Base-by-base conservation (phyloP, 2,329 filamentous ascomycete species). In the Sporothrix variecibatus region DNA sequence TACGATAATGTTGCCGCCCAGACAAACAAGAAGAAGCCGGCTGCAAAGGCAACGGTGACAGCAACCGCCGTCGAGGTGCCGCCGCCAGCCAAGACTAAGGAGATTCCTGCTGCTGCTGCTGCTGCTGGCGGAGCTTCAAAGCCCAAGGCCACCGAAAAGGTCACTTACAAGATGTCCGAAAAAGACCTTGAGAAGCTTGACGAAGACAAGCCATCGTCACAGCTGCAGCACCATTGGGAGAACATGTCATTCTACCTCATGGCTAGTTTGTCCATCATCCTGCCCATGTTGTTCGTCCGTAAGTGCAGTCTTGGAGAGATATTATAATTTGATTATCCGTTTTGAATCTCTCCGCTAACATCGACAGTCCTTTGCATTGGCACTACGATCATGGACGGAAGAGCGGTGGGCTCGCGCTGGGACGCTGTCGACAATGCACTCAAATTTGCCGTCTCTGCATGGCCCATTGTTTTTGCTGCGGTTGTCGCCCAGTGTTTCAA, bases 391-490 rank as follows among this genome's bases (percentile, higher is more conserved):
- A 58, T 58, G 53, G 15, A 58, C 9, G 53, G 53, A 23, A 58
- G 72, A 7, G 20, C 71, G 1, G 71, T 68, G 15, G 62, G 60
- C 6, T 74, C 73, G 0, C 26, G 3, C 26, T 75, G 73, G 71
- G 34, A 31, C 15, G 26, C 43, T 2, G n/a, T 73, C 8, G n/a
- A 31, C 11, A 64, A 75, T n/a, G 60, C 77, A 9, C 72, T 78
- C 75, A 75, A 76, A 23, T 53, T 77, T 17, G 67, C 77, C 46
- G 68, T 76, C 40, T 70, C 71, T 1, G 72, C 74, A 2, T 78
- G 76, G 77, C 77, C 77, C 15, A 76, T 78, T 40, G 76, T 77
- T 6, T 78, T 77, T 31, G 77, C 77, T 9, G 76, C 75, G 34
- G 75, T 77, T 28, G 74, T 76, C 1, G 76, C 76, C 8, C 76